A percentile compares a stretch with the other conserved stretches of the same genome.
Conservation (phyloP, 2,329 filamentous ascomycete species). For the Fusarium euwallaceae region DNA sequence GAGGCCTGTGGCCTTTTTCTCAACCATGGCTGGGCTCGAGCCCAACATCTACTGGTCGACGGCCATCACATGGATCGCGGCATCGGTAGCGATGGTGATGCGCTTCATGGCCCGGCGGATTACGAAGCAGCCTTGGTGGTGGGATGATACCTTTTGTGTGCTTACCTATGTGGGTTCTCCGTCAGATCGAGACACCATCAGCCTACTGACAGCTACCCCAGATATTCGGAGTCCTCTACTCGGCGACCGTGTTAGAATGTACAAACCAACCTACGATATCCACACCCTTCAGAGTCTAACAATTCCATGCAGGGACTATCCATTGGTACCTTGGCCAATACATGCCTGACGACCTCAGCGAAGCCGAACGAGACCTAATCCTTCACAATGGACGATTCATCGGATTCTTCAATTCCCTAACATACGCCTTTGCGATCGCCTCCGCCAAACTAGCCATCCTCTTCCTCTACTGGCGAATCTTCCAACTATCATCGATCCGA, state of each 20-base stretch:
- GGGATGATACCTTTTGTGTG: constrained; percentile 41
- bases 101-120: constrained; percentile 37
- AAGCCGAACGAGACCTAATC: constrained; percentile 16
- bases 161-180: constrained; percentile 31
- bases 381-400: constrained; percentile 32
- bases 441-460: constrained; percentile 48
- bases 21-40: constrained; percentile 41
- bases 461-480: constrained; percentile 49
- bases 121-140: constrained; percentile 41
- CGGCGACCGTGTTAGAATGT: constrained; percentile 38
- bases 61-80: constrained; percentile 41
- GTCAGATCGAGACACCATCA: not conserved
- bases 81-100: constrained; percentile 30
- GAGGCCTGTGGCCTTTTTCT: not conserved
- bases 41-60: constrained; percentile 37
- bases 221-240: constrained; percentile 37
- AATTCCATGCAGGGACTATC: constrained; percentile 26
- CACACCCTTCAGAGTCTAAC: not conserved
- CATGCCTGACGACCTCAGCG: constrained; percentile 20
- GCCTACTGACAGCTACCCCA: not conserved
- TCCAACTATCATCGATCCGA: constrained; percentile 45
- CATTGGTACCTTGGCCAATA: constrained; percentile 37
- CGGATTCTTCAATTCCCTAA: constrained; percentile 27
- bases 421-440: constrained; percentile 46
- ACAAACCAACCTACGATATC: not conserved